Conservation (phyloP, 2,329 filamentous ascomycete genomes). For the Trichoderma aggressivum region DNA sequence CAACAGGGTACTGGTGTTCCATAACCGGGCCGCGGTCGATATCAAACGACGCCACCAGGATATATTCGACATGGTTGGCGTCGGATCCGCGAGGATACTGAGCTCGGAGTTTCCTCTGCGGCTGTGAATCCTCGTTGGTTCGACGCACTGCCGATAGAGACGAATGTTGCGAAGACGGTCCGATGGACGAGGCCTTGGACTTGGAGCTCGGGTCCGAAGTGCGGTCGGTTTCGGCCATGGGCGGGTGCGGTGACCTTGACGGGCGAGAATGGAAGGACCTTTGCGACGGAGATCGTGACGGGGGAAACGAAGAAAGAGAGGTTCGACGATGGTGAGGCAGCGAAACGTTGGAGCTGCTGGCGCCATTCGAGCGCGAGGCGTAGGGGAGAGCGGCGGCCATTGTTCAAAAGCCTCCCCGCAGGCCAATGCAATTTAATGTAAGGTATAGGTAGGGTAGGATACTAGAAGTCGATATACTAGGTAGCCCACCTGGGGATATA, state of each 20-base stretch:
- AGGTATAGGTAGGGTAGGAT: not conserved
- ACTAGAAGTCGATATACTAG: not conserved
- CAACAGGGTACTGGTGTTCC: constrained; percentile 95
- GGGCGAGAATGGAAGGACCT: constrained; percentile 54
- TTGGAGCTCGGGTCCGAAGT: constrained; percentile 58
- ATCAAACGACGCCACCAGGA: constrained; percentile 94
- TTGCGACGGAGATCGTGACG: constrained; percentile 55
- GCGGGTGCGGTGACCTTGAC: constrained; percentile 53
- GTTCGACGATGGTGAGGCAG: constrained; percentile 39
- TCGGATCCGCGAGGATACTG: constrained; percentile 71
- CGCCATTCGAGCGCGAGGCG: constrained; percentile 38
- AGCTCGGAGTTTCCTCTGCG: constrained; percentile 60
- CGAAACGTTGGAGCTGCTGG: constrained; percentile 36
- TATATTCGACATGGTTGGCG: constrained; percentile 98
- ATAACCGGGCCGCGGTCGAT: constrained; percentile 94
- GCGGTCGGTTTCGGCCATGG: constrained; percentile 50
- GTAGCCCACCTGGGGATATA: not conserved
- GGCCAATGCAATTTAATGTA: not conserved
- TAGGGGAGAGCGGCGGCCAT: constrained; percentile 45
- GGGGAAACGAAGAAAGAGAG: constrained; percentile 64
- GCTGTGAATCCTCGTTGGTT: constrained; percentile 49
- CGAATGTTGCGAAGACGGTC: constrained; percentile 60
- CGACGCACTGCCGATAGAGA: constrained; percentile 52
- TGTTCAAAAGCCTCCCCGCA: constrained; percentile 8
- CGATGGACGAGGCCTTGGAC: constrained; percentile 58